Evolutionary conservation across 2,329 filamentous ascomycete species (phyloP).

Genomic region (Alternaria sp.): DNA sequence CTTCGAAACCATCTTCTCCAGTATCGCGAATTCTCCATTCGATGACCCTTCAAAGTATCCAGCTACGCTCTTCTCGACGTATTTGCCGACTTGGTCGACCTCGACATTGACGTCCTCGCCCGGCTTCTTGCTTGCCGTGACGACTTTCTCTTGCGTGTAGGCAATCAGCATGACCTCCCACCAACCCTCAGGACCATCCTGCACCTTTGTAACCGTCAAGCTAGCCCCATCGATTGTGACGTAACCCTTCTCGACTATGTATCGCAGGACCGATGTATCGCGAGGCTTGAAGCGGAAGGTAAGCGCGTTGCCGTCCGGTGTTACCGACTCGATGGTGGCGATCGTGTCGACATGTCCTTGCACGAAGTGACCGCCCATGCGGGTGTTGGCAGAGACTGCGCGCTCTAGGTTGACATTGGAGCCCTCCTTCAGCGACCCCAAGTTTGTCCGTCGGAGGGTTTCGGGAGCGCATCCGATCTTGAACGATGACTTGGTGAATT

Average conservation of each 20-base stretch:
- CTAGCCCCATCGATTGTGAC: slow-evolving; percentile 94
- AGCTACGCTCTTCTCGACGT: slow-evolving; percentile 86
- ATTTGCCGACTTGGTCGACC: slow-evolving; percentile 87
- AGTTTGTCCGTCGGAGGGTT: slow-evolving; percentile 92
- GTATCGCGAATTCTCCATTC: slow-evolving; percentile 57
- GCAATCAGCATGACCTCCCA: slow-evolving; percentile 96
- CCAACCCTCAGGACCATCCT: slow-evolving; percentile 81
- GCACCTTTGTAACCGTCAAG: slow-evolving; percentile 85
- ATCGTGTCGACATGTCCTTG: slow-evolving; percentile 96
- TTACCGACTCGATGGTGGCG: slow-evolving; percentile 74
- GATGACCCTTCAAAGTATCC: slow-evolving; percentile 73
- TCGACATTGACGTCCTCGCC: slow-evolving; percentile 90
- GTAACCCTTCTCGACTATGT: slow-evolving; percentile 96
- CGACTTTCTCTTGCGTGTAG: slow-evolving; percentile 93
- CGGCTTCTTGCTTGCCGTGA: slow-evolving; percentile 76
- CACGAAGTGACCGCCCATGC: slow-evolving; percentile 98
- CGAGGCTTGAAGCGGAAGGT: slow-evolving; percentile 82
- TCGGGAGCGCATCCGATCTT: slow-evolving; percentile 94
- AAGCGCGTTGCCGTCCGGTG: slow-evolving; percentile 86
- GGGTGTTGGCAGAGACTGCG: slow-evolving; percentile 86
- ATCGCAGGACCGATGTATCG: slow-evolving; percentile 73
- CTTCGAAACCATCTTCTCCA: slow-evolving; percentile 64
- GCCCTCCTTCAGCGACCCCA: slow-evolving; percentile 72
- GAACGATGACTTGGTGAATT: slow-evolving; percentile 70
- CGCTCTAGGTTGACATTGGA: slow-evolving; percentile 90